These are phyloP conservation scores for Metschnikowia proteae DNA, from an alignment of 805 yeast genomes.

Conservation along the genomic window DNA sequence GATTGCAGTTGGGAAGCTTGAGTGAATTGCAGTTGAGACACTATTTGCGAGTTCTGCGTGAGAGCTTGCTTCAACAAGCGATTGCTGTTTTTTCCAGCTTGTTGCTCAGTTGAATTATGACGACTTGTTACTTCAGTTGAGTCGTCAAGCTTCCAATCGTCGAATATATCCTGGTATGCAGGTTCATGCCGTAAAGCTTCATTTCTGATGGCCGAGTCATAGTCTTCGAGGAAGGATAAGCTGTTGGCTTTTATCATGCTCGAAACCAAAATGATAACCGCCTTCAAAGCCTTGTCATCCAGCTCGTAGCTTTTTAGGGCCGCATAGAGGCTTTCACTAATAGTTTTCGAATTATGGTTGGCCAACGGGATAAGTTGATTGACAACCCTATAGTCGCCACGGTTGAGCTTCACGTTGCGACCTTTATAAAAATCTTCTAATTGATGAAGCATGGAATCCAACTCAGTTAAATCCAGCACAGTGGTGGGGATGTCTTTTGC, in stretches of 20 bases:
- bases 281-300: constrained; percentile 1
- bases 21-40: background rate
- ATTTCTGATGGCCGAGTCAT: constrained; percentile 3
- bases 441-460: constrained; percentile 39
- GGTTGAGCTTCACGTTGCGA: constrained; percentile 7
- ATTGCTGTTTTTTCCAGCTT: background rate
- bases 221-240: background rate
- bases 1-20: background rate
- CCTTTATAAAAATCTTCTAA: constrained; percentile 7
- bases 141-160: constrained; percentile 6
- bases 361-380: background rate
- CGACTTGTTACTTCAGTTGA: background rate
- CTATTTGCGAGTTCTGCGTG: background rate
- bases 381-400: constrained; percentile 1
- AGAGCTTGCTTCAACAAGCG: background rate
- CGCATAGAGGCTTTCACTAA: constrained; percentile 2
- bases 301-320: constrained; percentile 1
- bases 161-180: constrained; percentile 4
- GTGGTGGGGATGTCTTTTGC: constrained; percentile 21
- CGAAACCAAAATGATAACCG: constrained; percentile 10
- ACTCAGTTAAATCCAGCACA: constrained; percentile 27
- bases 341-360: background rate
- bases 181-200: constrained; percentile 5
- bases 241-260: constrained; percentile 9
- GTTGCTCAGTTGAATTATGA: background rate